Evolutionary conservation across 176 grass and related monocot genomes (phyloP).

Genomic region (Puya raimondii): DNA sequence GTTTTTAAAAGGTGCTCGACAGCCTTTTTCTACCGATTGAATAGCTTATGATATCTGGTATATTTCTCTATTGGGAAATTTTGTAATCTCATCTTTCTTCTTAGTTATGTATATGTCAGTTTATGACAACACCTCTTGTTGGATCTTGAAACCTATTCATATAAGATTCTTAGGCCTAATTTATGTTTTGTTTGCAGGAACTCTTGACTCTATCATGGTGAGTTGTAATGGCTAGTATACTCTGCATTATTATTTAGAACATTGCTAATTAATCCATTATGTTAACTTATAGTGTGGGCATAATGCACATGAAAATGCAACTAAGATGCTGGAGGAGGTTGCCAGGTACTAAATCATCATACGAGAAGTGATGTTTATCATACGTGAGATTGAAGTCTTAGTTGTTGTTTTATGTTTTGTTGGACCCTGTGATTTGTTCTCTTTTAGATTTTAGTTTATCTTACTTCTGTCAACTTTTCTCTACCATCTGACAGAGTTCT

Average conservation of each 20-base stretch:
- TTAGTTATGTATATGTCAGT: neutral
- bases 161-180: slow-evolving; percentile 4
- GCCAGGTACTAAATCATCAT: slow-evolving; percentile 32
- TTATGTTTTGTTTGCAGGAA: slow-evolving; percentile 59
- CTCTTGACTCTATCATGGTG: slow-evolving; percentile 94
- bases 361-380: neutral
- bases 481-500: slow-evolving; percentile 44
- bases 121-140: neutral
- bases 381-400: neutral
- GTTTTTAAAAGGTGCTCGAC: neutral
- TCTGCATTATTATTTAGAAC: neutral
- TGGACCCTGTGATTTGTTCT: neutral
- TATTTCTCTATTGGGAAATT: neutral
- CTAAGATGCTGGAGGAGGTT: slow-evolving; percentile 73
- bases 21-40: neutral
- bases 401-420: slow-evolving; percentile 6
- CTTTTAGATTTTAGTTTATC: slow-evolving; percentile 5
- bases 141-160: neutral
- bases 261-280: neutral
- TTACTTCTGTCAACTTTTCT: slow-evolving; percentile 17
- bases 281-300: slow-evolving; percentile 67
- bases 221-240: slow-evolving; percentile 33
- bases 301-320: slow-evolving; percentile 66
- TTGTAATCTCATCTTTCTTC: neutral
- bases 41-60: neutral